Evolutionary conservation across 192 early-diverging fungal species (phyloP), one percentile per base, ranked within the genome.

Genomic region (Neocallimastix lanati): DNA sequence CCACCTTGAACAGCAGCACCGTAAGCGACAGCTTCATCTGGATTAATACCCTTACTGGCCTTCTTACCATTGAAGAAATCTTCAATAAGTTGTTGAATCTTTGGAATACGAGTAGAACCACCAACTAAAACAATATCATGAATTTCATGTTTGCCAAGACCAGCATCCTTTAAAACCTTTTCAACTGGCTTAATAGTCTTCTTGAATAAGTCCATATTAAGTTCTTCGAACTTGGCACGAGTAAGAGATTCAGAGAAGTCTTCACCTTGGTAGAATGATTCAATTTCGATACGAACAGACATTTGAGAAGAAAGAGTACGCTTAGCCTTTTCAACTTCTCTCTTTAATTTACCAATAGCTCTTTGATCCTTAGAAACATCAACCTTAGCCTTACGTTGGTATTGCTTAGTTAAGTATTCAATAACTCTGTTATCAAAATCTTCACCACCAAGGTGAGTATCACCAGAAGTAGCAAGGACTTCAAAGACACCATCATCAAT

Each of bases 91-190:
- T 95, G 88, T 80, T 94, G 91, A 78, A 98, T 94, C 91, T 96
- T 96, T 88, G 96, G 96, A 82, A 98, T 98, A 90, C 96, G 96
- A 58, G 96, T 96, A 81, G 96, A 98, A 80, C 96, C 96, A 86
- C 96, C 96, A 77, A 98, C 96, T 76, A 98, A 90, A 29, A 98
- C 96, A 89, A 98, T 95, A 82, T 97, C 96, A 86, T 98, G 88
- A 67, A 98, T 92, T 82, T 95, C 92, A 82, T 81, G 78, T 90
- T 98, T 98, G 78, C 86, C 80, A 35, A 98, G 82, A 77, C 89
- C 88, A 78, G 94, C 92, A 88, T 98, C 96, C 89, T 95, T 94
- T 80, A 98, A 84, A 21, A 95, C 96, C 86, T 92, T 88, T 87
- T 96, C 94, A 82, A 98, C 96, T 80, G 95, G 96, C 86, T 93